These are phyloP conservation scores for Tulasnella sp. DNA, from an alignment of 768 basidiomycete genomes.

Conservation along the genomic window DNA sequence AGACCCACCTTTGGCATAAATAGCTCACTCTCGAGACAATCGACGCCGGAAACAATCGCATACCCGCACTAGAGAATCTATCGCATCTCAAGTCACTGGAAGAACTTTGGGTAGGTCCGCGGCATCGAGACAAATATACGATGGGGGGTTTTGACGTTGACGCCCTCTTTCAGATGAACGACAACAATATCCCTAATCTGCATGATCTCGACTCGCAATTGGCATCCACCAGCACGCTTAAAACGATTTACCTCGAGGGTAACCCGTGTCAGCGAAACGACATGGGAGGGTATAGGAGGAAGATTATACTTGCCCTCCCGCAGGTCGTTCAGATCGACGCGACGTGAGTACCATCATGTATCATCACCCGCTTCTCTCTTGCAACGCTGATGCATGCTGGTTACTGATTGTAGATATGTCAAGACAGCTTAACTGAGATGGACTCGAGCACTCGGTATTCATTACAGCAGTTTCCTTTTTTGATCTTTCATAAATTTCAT, in stretches of 20 bases:
- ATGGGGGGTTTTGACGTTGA: no score
- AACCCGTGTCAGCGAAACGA: constrained; percentile 85
- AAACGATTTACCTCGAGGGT: constrained; percentile 89
- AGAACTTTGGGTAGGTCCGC: constrained; percentile 76
- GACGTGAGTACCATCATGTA: constrained; percentile 48
- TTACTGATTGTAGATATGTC: no score
- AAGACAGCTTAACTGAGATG: no score
- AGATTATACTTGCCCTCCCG: constrained; percentile 78
- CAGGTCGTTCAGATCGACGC: constrained; percentile 93
- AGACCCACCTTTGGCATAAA: background rate
- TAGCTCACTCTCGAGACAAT: constrained; percentile 67
- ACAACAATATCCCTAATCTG: constrained; percentile 73
- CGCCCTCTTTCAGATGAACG: constrained; percentile 64
- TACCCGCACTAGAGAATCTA: constrained; percentile 68
- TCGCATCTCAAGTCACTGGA: constrained; percentile 68
- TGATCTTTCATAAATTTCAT: no score
- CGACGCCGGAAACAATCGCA: constrained; percentile 79
- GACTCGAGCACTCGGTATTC: no score
- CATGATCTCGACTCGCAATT: constrained; percentile 59
- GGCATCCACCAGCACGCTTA: constrained; percentile 45
- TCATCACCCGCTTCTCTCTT: background rate
- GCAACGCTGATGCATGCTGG: no score
- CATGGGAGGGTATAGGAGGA: constrained; percentile 70
- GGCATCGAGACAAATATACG: background rate
- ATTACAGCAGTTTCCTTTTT: no score